A percentile compares a stretch with the other conserved stretches of the same genome.
These are phyloP conservation scores for Oryza punctata DNA, from an alignment of 176 grass and related monocot species.

Conservation along the genomic window DNA sequence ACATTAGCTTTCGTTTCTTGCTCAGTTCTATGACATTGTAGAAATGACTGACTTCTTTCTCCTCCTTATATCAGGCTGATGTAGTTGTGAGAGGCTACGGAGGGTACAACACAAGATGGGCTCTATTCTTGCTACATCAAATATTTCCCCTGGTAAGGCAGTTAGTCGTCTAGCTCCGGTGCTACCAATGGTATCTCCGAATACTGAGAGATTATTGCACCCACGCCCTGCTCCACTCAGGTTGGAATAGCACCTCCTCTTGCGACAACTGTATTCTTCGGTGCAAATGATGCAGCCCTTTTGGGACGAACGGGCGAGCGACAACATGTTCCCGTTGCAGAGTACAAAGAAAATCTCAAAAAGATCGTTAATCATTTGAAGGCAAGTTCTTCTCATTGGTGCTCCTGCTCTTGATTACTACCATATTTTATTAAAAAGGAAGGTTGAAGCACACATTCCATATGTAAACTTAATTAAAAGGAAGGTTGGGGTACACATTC, in stretches of 20 bases:
- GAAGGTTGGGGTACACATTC: too few species aligned
- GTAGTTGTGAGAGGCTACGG: slow-evolving; percentile 78
- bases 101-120: slow-evolving; percentile 95
- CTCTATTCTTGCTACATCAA: slow-evolving; percentile 75
- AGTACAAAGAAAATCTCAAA: slow-evolving; percentile 77
- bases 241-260: slow-evolving; percentile 36
- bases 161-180: not conserved
- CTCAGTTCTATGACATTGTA: not conserved
- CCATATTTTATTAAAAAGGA: too few species aligned
- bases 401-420: not conserved
- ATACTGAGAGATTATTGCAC: not conserved
- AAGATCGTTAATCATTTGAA: slow-evolving; percentile 72
- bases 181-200: not conserved
- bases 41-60: not conserved
- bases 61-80: slow-evolving; percentile 59
- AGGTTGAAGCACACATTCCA: too few species aligned
- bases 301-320: slow-evolving; percentile 55
- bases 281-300: slow-evolving; percentile 82
- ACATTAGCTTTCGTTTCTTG: not conserved
- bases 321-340: slow-evolving; percentile 71
- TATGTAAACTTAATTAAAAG: too few species aligned
- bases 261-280: slow-evolving; percentile 78
- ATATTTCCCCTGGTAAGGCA: slow-evolving; percentile 66
- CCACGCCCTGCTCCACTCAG: slow-evolving; percentile 36
- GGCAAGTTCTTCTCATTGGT: slow-evolving; percentile 36